A percentile compares a stretch with the other conserved stretches of the same genome.
Evolutionary conservation across 2,329 filamentous ascomycete genomes (phyloP).

Genomic region (Curvularia verruculosa): DNA sequence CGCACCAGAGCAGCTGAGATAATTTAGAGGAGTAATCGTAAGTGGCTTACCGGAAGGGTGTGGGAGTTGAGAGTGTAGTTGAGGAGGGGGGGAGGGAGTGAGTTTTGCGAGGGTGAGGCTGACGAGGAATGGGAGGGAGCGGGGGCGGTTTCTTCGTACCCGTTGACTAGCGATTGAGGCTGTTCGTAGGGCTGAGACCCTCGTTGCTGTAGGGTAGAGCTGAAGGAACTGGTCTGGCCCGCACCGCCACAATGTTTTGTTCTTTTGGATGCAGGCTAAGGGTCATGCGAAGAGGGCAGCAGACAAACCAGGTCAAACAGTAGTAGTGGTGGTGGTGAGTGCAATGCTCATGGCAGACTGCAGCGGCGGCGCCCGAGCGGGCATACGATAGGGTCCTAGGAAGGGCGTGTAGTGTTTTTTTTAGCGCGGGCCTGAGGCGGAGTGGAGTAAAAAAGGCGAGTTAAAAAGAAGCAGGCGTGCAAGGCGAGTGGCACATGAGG

Average conservation of each 20-base stretch:
- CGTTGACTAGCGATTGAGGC: constrained; percentile 16
- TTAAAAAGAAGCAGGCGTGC: constrained; percentile 1
- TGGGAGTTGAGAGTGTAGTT: constrained; percentile 16
- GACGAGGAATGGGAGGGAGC: constrained; percentile 18
- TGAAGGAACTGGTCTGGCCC: constrained; percentile 26
- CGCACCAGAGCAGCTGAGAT: constrained; percentile 10
- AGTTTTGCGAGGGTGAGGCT: constrained; percentile 26
- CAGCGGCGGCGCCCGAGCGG: constrained; percentile 27
- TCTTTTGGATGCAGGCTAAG: constrained; percentile 1
- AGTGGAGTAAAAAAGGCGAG: constrained; percentile 18
- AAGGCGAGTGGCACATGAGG: constrained; percentile 2
- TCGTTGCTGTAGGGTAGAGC: constrained; percentile 11
- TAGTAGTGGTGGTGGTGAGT: constrained; percentile 5
- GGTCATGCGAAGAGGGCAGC: constrained; percentile 6
- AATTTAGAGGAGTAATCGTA: constrained; percentile 9
- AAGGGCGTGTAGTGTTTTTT: background rate
- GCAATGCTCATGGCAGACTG: constrained; percentile 39
- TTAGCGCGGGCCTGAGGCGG: constrained; percentile 26
- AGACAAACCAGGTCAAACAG: constrained; percentile 8
- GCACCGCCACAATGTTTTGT: constrained; percentile 30
- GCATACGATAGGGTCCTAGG: constrained; percentile 20
- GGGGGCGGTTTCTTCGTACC: constrained; percentile 19
- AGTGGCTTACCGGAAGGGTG: constrained; percentile 19
- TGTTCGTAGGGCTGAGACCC: constrained; percentile 13
- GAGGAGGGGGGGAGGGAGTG: constrained; percentile 4